These are phyloP conservation scores for Stephanodiscus minutulus DNA, from an alignment of 108 stramenopile genomes.

Conservation along the genomic window DNA sequence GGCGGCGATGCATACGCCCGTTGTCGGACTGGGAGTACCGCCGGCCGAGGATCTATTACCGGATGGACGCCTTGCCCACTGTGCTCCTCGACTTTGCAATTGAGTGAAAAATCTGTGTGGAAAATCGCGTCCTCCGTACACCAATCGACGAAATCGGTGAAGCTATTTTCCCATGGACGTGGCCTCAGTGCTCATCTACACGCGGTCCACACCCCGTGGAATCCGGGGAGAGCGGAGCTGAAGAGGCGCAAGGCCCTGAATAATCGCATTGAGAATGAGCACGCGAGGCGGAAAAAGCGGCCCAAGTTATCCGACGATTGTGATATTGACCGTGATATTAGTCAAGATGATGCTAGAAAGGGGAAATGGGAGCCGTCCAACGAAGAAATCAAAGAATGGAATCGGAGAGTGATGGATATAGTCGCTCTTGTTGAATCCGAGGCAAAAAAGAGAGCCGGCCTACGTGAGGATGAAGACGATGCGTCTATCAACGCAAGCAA, in stretches of 20 bases:
- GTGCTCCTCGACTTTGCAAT: conserved; percentile 11
- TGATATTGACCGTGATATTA: neutral
- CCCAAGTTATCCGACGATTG: conserved; percentile 4
- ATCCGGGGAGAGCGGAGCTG: conserved; percentile 62
- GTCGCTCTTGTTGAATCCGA: conserved; percentile 52
- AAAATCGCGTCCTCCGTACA: conserved; percentile 6
- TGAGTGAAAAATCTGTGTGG: conserved; percentile 11
- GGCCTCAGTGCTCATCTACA: conserved; percentile 81
- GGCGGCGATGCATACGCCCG: conserved; percentile 33
- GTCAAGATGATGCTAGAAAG: conserved; percentile 4
- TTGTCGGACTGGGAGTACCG: conserved; percentile 26
- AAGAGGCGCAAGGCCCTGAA: conserved; percentile 42
- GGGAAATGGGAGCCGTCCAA: conserved; percentile 57
- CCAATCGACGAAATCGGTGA: conserved; percentile 29
- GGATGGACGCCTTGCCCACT: conserved; percentile 46
- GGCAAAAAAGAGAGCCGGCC: conserved; percentile 21
- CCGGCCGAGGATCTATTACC: conserved; percentile 28
- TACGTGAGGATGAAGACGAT: neutral
- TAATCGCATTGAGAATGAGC: conserved; percentile 33
- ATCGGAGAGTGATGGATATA: conserved; percentile 60
- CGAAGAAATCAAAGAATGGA: conserved; percentile 67
- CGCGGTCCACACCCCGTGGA: conserved; percentile 88
- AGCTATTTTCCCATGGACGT: conserved; percentile 67
- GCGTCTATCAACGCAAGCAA: neutral
- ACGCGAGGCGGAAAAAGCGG: conserved; percentile 20